Conservation (phyloP, 176 grass and related monocot genomes). For the Oryza glumipatula region DNA sequence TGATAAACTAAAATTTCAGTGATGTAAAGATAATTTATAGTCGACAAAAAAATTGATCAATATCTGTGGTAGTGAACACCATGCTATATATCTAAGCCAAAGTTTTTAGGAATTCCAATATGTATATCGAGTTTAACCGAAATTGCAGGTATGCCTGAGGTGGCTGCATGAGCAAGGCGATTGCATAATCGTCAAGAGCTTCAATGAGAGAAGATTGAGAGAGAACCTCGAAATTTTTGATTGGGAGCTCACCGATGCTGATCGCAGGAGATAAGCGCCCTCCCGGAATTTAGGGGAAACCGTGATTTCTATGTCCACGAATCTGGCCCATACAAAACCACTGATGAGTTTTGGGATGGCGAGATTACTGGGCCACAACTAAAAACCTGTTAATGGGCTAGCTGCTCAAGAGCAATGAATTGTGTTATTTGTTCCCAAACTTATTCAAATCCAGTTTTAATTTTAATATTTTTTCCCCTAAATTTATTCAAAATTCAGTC, state of each 20-base stretch:
- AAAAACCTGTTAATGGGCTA: too few relatives aligned
- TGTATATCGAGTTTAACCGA: too few relatives aligned
- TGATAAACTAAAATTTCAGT: too few relatives aligned
- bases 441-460: too few relatives aligned
- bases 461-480: too few relatives aligned
- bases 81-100: too few relatives aligned
- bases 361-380: conserved; percentile 26
- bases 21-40: too few relatives aligned
- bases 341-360: conserved; percentile 50
- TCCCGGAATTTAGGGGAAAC: neutral
- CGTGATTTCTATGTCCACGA: conserved; percentile 9
- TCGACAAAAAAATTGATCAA: too few relatives aligned
- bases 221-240: conserved; percentile 56
- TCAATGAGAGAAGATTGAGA: conserved; percentile 39
- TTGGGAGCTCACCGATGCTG: conserved; percentile 46
- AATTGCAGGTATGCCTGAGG: conserved; percentile 44
- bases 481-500: too few relatives aligned
- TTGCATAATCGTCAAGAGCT: conserved; percentile 39
- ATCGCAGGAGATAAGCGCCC: conserved; percentile 6
- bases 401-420: too few relatives aligned
- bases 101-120: neutral
- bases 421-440: too few relatives aligned
- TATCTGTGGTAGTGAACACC: too few relatives aligned
- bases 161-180: conserved; percentile 49
- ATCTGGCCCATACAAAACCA: conserved; percentile 33